A percentile compares a stretch with the other conserved stretches of the same genome.
Conservation (phyloP, 768 basidiomycete species). For the Leccinum arenicola region DNA sequence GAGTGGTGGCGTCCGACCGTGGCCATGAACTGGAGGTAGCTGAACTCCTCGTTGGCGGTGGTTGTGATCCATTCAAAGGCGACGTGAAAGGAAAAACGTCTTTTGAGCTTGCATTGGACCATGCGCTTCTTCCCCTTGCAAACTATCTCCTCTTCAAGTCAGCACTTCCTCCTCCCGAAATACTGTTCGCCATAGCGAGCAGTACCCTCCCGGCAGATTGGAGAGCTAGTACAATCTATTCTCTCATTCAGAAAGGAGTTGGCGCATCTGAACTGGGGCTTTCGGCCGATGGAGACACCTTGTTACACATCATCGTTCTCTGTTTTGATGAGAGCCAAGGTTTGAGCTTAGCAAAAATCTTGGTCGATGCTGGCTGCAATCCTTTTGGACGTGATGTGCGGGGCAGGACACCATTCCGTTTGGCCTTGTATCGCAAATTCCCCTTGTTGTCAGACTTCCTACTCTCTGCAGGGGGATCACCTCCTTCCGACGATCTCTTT, state of each 20-base stretch:
- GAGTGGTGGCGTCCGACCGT: neutral
- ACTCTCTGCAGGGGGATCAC: neutral
- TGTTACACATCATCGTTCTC: neutral
- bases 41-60: conserved; percentile 2
- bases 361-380: neutral
- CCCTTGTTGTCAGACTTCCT: neutral
- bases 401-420: neutral
- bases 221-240: neutral
- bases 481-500: neutral
- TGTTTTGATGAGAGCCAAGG: neutral
- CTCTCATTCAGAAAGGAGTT: neutral
- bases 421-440: neutral
- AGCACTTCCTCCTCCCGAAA: neutral
- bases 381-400: neutral
- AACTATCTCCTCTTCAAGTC: neutral
- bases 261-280: neutral
- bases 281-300: neutral
- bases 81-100: neutral
- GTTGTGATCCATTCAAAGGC: conserved; percentile 1
- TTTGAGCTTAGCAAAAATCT: neutral
- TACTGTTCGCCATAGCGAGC: neutral
- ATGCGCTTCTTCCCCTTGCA: neutral
- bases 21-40: neutral
- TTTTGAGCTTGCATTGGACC: conserved; percentile 7
- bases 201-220: neutral